These are phyloP conservation scores for Hepatocystis sp. DNA, from an alignment of 169 alveolate genomes.

Conservation along the genomic window DNA sequence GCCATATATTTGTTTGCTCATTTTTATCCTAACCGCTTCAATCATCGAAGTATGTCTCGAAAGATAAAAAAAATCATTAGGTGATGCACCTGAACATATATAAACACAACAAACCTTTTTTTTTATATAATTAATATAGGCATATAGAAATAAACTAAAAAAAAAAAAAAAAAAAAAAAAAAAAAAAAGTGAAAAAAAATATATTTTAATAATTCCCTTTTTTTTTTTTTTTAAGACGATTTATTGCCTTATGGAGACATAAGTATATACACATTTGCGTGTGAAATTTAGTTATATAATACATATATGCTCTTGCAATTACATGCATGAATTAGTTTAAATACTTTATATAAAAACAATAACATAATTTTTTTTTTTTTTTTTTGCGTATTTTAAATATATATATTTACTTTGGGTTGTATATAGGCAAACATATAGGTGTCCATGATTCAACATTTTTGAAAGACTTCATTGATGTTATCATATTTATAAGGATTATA, in stretches of 20 bases:
- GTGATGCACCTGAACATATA: constrained; percentile 76
- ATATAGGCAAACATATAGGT: constrained; percentile 91
- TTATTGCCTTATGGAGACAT: too few species aligned
- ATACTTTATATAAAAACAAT: too few species aligned
- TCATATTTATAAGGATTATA: constrained; percentile 88
- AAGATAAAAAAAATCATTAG: constrained; percentile 77
- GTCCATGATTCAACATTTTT: constrained; percentile 93
- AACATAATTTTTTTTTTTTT: too few species aligned
- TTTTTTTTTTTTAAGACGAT: constrained; percentile 5
- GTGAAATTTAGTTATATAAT: too few species aligned
- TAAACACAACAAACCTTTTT: constrained; percentile 75
- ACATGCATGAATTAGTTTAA: too few species aligned
- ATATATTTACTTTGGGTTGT: constrained; percentile 82
- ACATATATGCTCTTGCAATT: too few species aligned
- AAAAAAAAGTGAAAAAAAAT: not conserved
- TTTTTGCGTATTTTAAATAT: too few species aligned
- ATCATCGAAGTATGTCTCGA: constrained; percentile 78
- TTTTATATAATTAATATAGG: constrained; percentile 78
- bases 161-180: not conserved
- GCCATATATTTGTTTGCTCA: not conserved
- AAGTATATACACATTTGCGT: too few species aligned
- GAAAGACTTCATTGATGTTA: constrained; percentile 87
- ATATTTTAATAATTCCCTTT: not conserved
- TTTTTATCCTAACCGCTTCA: constrained; percentile 58
- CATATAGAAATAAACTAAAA: constrained; percentile 79